A percentile compares a stretch with the other conserved stretches of the same genome.
phyloP scores from a whole-genome alignment of 2,329 filamentous ascomycete genomes.

The Trichoderma aggressivum region DNA sequence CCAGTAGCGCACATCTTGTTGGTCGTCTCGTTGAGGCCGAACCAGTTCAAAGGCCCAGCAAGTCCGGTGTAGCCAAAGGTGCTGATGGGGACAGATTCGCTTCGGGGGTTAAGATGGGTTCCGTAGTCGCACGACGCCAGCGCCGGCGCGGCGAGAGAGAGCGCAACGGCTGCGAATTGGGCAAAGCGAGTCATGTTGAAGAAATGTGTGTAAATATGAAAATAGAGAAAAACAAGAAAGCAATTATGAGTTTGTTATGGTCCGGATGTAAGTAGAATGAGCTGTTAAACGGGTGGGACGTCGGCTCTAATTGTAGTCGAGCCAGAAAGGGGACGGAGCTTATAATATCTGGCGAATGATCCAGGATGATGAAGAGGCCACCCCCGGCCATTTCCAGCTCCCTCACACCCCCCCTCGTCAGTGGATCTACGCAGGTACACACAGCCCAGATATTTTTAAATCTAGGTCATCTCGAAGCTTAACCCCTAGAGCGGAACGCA shows the following conservation, averaged over 20 bases:
- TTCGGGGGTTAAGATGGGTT: conserved; percentile 34
- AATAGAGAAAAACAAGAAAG: background rate
- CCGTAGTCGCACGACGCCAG: conserved; percentile 40
- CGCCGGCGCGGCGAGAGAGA: background rate
- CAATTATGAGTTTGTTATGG: background rate
- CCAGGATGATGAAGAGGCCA: background rate
- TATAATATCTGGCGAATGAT: conserved; percentile 1
- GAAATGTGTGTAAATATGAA: background rate
- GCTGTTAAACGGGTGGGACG: background rate
- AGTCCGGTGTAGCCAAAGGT: conserved; percentile 39
- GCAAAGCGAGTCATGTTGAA: background rate
- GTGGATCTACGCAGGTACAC: background rate
- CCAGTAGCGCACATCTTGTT: conserved; percentile 49
- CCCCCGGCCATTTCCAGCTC: background rate
- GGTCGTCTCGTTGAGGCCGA: conserved; percentile 37
- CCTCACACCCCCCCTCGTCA: background rate
- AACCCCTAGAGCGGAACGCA: background rate
- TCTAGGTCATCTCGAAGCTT: background rate
- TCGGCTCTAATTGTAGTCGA: background rate
- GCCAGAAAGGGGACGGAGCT: conserved; percentile 5
- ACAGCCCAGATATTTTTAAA: background rate
- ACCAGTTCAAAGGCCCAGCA: conserved; percentile 52
- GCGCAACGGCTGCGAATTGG: background rate
- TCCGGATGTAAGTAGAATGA: background rate
- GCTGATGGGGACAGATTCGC: conserved; percentile 31